phyloP scores from a whole-genome alignment of 805 yeast genomes.

The Wickerhamiella occidentalis region DNA sequence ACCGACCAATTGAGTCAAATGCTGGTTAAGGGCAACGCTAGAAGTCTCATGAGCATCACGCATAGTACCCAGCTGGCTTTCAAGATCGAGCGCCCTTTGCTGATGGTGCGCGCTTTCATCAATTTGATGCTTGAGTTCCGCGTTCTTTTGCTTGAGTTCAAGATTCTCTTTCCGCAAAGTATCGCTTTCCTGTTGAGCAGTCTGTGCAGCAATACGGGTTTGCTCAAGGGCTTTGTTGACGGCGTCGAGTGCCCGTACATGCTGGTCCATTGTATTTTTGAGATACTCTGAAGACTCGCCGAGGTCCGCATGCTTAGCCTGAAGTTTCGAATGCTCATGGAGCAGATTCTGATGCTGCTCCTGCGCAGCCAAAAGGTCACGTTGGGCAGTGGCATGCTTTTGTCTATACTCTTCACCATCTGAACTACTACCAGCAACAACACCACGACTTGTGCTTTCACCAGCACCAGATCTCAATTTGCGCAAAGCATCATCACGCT shows the following conservation, averaged over 20 bases:
- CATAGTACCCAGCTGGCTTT: neutral
- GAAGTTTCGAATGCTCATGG: conserved; percentile 12
- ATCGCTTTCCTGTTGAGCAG: conserved; percentile 9
- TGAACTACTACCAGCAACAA: neutral
- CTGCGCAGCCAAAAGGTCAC: conserved; percentile 14
- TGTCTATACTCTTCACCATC: conserved; percentile 16
- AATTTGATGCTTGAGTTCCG: conserved; percentile 14
- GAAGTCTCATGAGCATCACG: conserved; percentile 3
- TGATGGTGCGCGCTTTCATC: conserved; percentile 19
- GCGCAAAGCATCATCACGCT: conserved; percentile 9
- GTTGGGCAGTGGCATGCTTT: conserved; percentile 15
- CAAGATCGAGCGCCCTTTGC: neutral
- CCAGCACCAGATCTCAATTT: neutral
- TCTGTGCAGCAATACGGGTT: conserved; percentile 16
- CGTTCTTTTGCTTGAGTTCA: conserved; percentile 17
- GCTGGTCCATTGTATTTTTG: conserved; percentile 17
- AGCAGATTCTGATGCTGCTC: conserved; percentile 16
- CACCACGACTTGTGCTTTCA: neutral
- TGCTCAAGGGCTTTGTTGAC: conserved; percentile 18
- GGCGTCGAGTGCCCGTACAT: conserved; percentile 15
- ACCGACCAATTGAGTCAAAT: conserved; percentile 13
- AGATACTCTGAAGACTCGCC: conserved; percentile 14
- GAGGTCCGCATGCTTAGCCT: conserved; percentile 15
- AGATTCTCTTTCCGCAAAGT: conserved; percentile 16
- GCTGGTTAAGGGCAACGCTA: conserved; percentile 11